These are phyloP conservation scores for Daldinia sp. DNA, from an alignment of 2,329 filamentous ascomycete species.

Conservation along the genomic window DNA sequence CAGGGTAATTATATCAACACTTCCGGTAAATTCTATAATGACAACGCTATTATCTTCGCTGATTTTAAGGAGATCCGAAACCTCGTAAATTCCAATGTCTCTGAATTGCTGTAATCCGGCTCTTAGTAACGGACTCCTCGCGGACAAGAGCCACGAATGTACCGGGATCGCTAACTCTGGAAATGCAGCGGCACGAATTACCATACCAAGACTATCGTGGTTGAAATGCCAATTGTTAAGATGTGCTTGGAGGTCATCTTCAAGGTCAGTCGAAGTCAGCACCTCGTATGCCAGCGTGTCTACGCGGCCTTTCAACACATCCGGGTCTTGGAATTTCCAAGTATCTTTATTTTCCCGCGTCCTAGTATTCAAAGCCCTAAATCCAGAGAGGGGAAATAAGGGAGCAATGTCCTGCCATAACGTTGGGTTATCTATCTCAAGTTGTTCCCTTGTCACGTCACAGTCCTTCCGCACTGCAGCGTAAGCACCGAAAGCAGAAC, in stretches of 20 bases:
- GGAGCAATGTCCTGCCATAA: slow-evolving; percentile 78
- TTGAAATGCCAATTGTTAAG: slow-evolving; percentile 52
- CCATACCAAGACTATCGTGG: slow-evolving; percentile 54
- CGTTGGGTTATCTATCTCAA: slow-evolving; percentile 70
- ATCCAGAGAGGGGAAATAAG: slow-evolving; percentile 72
- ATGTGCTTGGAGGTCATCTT: slow-evolving; percentile 66
- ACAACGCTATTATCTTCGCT: slow-evolving; percentile 59
- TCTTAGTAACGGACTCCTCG: slow-evolving; percentile 75
- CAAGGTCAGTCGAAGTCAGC: slow-evolving; percentile 70
- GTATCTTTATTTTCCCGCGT: slow-evolving; percentile 51
- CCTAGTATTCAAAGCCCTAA: slow-evolving; percentile 56
- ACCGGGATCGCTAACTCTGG: slow-evolving; percentile 79
- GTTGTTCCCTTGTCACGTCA: slow-evolving; percentile 76
- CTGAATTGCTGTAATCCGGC: slow-evolving; percentile 67
- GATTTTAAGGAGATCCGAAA: slow-evolving; percentile 69
- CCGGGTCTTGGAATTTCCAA: slow-evolving; percentile 53
- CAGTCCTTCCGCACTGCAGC: slow-evolving; percentile 86
- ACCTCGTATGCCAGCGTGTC: slow-evolving; percentile 60
- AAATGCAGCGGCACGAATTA: slow-evolving; percentile 63
- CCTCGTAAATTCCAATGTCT: slow-evolving; percentile 60
- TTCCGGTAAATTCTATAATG: slow-evolving; percentile 69
- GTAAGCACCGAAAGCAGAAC: slow-evolving; percentile 89
- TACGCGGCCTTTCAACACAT: slow-evolving; percentile 61
- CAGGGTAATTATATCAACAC: slow-evolving; percentile 78
- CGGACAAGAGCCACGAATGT: slow-evolving; percentile 82